These are phyloP conservation scores for Leptomonas pyrrhocoris DNA, from an alignment of 208 protist genomes.

Conservation along the genomic window DNA sequence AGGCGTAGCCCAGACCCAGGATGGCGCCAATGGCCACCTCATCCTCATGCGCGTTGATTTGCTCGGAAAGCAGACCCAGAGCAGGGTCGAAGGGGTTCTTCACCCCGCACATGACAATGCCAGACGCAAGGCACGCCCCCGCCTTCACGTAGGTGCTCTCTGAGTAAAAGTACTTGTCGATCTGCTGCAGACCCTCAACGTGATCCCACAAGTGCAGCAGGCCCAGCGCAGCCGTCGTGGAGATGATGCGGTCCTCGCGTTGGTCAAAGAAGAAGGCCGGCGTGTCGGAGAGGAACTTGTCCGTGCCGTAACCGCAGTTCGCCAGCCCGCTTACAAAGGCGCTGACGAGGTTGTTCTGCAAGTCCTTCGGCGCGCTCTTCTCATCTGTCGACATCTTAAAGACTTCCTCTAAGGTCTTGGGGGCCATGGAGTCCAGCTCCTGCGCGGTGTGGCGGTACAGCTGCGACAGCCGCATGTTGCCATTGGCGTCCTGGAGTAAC, in stretches of 20 bases:
- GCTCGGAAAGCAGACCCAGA: slow-evolving; percentile 91
- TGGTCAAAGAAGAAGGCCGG: slow-evolving; percentile 96
- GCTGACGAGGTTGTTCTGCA: slow-evolving; percentile 95
- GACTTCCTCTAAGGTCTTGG: slow-evolving; percentile 98
- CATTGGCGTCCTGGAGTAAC: slow-evolving; percentile 87
- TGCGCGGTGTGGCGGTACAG: slow-evolving; percentile 94
- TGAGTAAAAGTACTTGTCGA: slow-evolving; percentile 97
- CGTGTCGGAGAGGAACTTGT: slow-evolving; percentile 95
- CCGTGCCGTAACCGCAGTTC: slow-evolving; percentile 97
- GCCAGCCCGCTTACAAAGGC: slow-evolving; percentile 97
- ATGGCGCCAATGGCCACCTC: slow-evolving; percentile 92
- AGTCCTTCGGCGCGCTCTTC: slow-evolving; percentile 53
- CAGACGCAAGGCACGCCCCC: slow-evolving; percentile 95
- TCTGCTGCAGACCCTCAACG: slow-evolving; percentile 94
- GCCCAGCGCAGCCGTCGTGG: slow-evolving; percentile 96
- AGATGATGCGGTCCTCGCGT: slow-evolving; percentile 96
- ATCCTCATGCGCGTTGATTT: slow-evolving; percentile 65
- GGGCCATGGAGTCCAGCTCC: slow-evolving; percentile 96
- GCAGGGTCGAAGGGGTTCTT: slow-evolving; percentile 95
- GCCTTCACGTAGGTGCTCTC: slow-evolving; percentile 96
- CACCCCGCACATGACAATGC: slow-evolving; percentile 88
- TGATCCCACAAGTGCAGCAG: slow-evolving; percentile 98
- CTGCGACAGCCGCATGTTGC: slow-evolving; percentile 95
- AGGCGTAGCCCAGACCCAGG: slow-evolving; percentile 97
- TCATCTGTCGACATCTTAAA: slow-evolving; percentile 92